These are phyloP conservation scores for Penicillium sp. DNA, from an alignment of 2,329 filamentous ascomycete genomes.

Conservation along the genomic window DNA sequence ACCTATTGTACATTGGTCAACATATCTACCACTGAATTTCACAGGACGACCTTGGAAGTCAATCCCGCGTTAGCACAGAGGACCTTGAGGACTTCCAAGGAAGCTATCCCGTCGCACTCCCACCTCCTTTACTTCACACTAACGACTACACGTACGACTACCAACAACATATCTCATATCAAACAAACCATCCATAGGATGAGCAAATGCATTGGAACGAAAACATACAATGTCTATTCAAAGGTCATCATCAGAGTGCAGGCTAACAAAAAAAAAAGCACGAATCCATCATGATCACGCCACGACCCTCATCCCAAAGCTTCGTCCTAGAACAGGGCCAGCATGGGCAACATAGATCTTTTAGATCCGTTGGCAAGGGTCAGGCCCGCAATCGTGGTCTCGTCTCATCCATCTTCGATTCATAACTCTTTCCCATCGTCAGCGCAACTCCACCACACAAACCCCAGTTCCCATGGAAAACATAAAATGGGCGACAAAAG, in stretches of 20 bases:
- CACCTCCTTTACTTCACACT: neutral
- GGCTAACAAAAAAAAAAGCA: conserved; percentile 21
- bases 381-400: conserved; percentile 14
- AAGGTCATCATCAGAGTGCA: conserved; percentile 28
- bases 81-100: conserved; percentile 2
- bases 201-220: conserved; percentile 23
- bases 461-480: conserved; percentile 8
- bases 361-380: conserved; percentile 3
- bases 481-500: conserved; percentile 9
- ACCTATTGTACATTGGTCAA: neutral
- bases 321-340: conserved; percentile 3
- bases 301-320: conserved; percentile 6
- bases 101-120: neutral
- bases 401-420: conserved; percentile 13
- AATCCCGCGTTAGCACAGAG: neutral
- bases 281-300: conserved; percentile 16
- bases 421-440: conserved; percentile 15
- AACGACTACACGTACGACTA: neutral
- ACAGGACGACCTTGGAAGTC: neutral
- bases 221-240: conserved; percentile 28
- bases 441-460: conserved; percentile 16
- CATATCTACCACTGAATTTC: neutral
- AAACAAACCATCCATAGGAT: conserved; percentile 6
- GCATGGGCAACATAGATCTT: neutral
- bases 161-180: neutral